Base-by-base conservation (phyloP, 2,329 filamentous ascomycete genomes). In the Trichoderma asperellum region DNA sequence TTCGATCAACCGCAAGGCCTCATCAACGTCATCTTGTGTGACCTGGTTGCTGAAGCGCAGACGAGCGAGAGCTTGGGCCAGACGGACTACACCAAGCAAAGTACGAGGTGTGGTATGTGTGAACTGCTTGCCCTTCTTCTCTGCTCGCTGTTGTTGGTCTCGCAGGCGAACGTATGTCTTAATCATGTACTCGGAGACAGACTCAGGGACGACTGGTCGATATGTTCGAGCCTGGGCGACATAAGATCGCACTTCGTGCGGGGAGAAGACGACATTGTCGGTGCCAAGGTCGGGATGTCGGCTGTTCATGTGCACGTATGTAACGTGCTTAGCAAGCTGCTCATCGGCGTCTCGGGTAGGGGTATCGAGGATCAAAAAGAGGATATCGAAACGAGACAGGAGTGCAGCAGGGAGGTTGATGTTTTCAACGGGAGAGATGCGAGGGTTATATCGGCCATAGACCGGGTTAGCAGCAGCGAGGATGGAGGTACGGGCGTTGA, bases 371-470 rank as follows among this genome's bases (percentile, higher is more conserved):
- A 99, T 94, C 58, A 99, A 86, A 86, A 98, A 99, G 74, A 99
- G 88, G 74, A 99, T 87, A 79, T 99, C 96, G 81, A 99, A 99
- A 88, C 96, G 93, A 70, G 95, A 97, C 67, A 99, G 88, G 24
- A 99, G 88, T 24, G 96, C 96, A 21, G 96, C 96, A n/a, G 96
- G 96, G 52, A 99, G 89, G 81, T 99, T 99, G 82, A 99, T 99
- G 81, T 99, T 99, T 81, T 99, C 96, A 32, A 99, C 94, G 0
- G 96, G 96, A 0, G 95, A 97, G 75, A 99, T 92, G 72, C 94
- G 93, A 68, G 96, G 96, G 83, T 99, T 99, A 85, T 99, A 99
- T 72, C 96, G 93, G 72, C 96, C 96, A 77, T 99, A 99, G 53
- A 99, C 88, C 69, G 96, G 96, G 83, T 99, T 99, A 74, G 96